Percentiles rank a stretch among this genome's conserved stretches.
These are phyloP conservation scores for Hyaloscypha finlandica DNA, from an alignment of 495 filamentous ascomycete genomes.

Conservation along the genomic window DNA sequence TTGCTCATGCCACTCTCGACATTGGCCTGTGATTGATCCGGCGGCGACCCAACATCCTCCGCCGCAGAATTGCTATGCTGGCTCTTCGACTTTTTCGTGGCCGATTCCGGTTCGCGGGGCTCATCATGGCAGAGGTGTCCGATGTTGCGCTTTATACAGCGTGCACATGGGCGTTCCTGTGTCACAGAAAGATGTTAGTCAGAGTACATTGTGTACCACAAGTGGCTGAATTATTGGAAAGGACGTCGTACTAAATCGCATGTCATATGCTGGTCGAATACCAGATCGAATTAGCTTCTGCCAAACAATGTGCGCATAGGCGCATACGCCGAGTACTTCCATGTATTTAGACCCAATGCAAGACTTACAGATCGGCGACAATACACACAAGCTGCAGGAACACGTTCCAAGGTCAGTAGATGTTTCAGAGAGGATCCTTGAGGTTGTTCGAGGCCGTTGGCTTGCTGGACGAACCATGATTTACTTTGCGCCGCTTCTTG, in stretches of 20 bases:
- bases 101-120: conserved; percentile 76
- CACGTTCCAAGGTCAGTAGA: conserved; percentile 49
- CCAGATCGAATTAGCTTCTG: conserved; percentile 35
- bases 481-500: conserved; percentile 98
- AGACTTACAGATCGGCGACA: conserved; percentile 96
- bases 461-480: conserved; percentile 77
- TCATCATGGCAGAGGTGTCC: conserved; percentile 99
- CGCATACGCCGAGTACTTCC: conserved; percentile 24
- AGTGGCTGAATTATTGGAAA: conserved; percentile 32
- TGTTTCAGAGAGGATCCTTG: conserved; percentile 33
- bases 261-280: conserved; percentile 84
- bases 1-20: conserved; percentile 31
- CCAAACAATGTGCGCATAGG: conserved; percentile 32
- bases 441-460: conserved; percentile 12
- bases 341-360: conserved; percentile 32
- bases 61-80: conserved; percentile 62
- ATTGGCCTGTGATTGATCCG: conserved; percentile 26
- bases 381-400: conserved; percentile 89
- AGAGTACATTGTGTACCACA: conserved; percentile 39
- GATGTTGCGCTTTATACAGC: conserved; percentile 99
- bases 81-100: conserved; percentile 66
- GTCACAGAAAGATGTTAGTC: conserved; percentile 46
- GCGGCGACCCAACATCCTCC: conserved; percentile 55
- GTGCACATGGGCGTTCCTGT: conserved; percentile 92
- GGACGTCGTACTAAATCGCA: conserved; percentile 85